Evolutionary conservation across 108 stramenopile genomes (phyloP), one percentile per base, ranked within the genome.

Genomic region (Schizochytrium sp.): DNA sequence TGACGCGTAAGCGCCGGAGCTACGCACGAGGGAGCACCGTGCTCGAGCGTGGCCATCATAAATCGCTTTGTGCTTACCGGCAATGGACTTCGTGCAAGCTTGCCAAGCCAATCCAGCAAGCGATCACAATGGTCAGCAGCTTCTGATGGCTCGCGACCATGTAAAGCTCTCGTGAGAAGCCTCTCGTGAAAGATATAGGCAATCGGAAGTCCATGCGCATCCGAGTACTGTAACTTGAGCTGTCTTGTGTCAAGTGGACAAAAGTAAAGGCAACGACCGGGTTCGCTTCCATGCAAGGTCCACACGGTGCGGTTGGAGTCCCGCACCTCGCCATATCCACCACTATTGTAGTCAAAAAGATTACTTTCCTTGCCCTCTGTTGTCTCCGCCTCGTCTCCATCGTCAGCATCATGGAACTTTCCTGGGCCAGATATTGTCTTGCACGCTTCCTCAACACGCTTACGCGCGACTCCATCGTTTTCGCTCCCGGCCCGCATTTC

Each of bases 31-130:
- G 73, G 73, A 83, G 73, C 73, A n/a, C 73, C 73, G 53, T 83
- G 73, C 73, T 83, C 73, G n/a, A 83, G 73, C 13, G 73, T 83
- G 73, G 73, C 73, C 73, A 83, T 83, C 73, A 83, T 83, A 53
- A 19, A 83, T 46, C 13, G 19, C 19, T 83, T 83, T 10, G 55
- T 53, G n/a, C 73, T 83, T 4, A 40, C 73, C 53, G 73, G 73
- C 8, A 83, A 53, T n/a, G 73, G 73, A 53, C 73, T 83, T 28
- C 73, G 73, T 53, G 73, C 73, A 83, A 83, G 73, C 53, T 83
- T 83, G 10, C 73, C 73, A 1, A 83, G 73, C 73, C 73, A 83
- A 53, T 83, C 73, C 15, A 83, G 73, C 73, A 83, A 83, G 73
- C 73, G 8, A 28, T 83, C 73, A 53, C 73, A n/a, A 28, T 83